Evolutionary conservation across 139 green algal species (phyloP), one percentile per base, ranked within the genome.

Genomic region (Haematococcus sp.): DNA sequence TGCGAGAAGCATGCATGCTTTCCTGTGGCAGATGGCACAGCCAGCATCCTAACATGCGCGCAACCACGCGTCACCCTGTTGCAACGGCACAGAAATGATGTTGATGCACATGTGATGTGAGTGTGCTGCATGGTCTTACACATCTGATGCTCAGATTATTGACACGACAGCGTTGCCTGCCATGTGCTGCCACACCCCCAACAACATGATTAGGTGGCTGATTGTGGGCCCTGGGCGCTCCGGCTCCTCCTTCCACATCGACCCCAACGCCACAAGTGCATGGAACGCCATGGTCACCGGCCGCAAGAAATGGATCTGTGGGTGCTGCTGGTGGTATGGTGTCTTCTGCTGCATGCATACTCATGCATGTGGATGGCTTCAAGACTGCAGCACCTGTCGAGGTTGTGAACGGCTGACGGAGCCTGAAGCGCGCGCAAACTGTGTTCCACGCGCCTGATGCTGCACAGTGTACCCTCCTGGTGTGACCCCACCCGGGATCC

Each of bases 221-320:
- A 98, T 99, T 71, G 76, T 95, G 5, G 95, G 95, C 1, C 89
- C 91, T 0, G n/a, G 35, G 4, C 83, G 90, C 32, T 91, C 74
- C 32, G 94, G 94, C 28, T 88, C 77, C n/a, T 84, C 80, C 2
- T 94, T 93, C 73, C 89, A 95, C 65, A 54, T 91, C 13, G 95
- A 98, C 78, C 95, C 95, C 44, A 98, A 98, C 75, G 71, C 81
- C 28, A 97, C 92, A 1, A 90, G 68, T 15, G 94, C 94, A 7
- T 98, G 93, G 93, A 98, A 98, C 68, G 93, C 85, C 1, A 88
- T 97, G 7, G 70, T 98, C 44, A 44, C 16, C 19, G 94, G 93
- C 33, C 40, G 60, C 63, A 97, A 97, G 86, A 94, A 94, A 77
- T 97, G 91, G 89, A 84, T 97, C 31, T 61, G 52, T 28, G 23